Percentiles rank a stretch among this genome's conserved stretches.
phyloP scores from a whole-genome alignment of 805 yeast genomes.

The Barnettozyma wickerhamii region DNA sequence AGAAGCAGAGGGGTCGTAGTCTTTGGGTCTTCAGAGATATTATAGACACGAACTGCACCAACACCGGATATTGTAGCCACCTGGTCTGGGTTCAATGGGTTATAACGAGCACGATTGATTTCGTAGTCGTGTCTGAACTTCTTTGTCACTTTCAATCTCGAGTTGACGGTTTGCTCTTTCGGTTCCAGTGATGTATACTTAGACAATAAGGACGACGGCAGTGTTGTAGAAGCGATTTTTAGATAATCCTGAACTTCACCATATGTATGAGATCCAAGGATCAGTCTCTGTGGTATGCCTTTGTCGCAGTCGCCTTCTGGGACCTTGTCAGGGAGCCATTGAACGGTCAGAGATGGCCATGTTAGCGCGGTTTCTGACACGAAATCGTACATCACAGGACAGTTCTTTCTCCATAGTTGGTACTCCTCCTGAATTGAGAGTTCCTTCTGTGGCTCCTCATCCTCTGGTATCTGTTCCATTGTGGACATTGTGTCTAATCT shows the following conservation, averaged over 20 bases:
- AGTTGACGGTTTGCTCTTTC: slow-evolving; percentile 31
- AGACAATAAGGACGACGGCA: slow-evolving; percentile 42
- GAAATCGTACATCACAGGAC: slow-evolving; percentile 78
- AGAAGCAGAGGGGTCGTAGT: slow-evolving; percentile 27
- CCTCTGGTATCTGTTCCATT: too few species aligned
- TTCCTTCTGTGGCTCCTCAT: slow-evolving; percentile 23
- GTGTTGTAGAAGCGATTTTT: slow-evolving; percentile 57
- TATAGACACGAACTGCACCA: slow-evolving; percentile 58
- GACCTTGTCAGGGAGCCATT: slow-evolving; percentile 58
- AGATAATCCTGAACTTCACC: slow-evolving; percentile 63
- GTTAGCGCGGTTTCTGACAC: slow-evolving; percentile 74
- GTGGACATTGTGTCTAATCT: too few species aligned
- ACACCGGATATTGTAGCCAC: slow-evolving; percentile 66
- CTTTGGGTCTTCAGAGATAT: slow-evolving; percentile 25
- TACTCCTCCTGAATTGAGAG: slow-evolving; percentile 50
- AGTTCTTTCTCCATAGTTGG: slow-evolving; percentile 75
- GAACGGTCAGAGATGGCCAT: slow-evolving; percentile 80
- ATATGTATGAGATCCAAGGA: slow-evolving; percentile 72
- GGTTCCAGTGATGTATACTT: slow-evolving; percentile 6
- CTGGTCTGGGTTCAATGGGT: slow-evolving; percentile 53
- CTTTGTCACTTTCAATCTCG: slow-evolving; percentile 56
- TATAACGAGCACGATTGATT: slow-evolving; percentile 66
- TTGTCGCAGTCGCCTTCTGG: slow-evolving; percentile 17
- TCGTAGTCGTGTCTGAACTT: slow-evolving; percentile 62
- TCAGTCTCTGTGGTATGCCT: slow-evolving; percentile 42